phyloP scores from a whole-genome alignment of 23 red algal species.

The Agarophyton chilense region DNA sequence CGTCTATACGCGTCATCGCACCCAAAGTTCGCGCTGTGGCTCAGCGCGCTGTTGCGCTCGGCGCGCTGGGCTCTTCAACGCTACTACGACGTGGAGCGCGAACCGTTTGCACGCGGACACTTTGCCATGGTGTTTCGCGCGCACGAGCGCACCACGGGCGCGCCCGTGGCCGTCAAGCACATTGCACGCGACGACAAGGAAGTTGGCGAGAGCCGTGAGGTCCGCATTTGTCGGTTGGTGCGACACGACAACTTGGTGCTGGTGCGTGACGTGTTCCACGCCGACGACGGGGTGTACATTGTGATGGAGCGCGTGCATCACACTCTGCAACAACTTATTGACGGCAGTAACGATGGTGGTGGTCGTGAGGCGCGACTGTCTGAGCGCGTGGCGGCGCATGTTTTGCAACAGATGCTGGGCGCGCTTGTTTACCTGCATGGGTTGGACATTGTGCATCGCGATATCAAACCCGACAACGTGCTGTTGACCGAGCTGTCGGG shows the following conservation, averaged over 20 bases:
- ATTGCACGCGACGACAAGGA: not conserved
- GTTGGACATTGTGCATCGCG: constrained; percentile 81
- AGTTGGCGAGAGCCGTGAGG: constrained; percentile 13
- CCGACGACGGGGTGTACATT: not conserved
- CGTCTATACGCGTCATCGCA: not conserved
- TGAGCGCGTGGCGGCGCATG: constrained; percentile 24
- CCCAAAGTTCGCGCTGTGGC: constrained; percentile 8
- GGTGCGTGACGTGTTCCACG: constrained; percentile 61
- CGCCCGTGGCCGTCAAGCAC: not conserved
- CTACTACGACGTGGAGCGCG: not conserved
- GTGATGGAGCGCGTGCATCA: constrained; percentile 29
- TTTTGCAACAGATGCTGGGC: constrained; percentile 35
- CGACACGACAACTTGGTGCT: constrained; percentile 13
- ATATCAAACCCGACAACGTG: constrained; percentile 86
- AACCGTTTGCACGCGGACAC: not conserved
- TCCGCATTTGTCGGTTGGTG: constrained; percentile 22
- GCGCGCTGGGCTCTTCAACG: not conserved
- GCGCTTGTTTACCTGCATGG: constrained; percentile 76
- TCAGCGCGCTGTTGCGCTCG: not conserved
- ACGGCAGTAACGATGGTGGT: no score
- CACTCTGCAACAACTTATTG: constrained; percentile 2
- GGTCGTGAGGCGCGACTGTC: not conserved
- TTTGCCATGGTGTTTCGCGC: not conserved
- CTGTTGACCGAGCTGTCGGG: constrained; percentile 9
- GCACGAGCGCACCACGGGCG: not conserved